Evolutionary conservation across 768 basidiomycete genomes (phyloP).

Genomic region (Omphalotus guepiniiformis): DNA sequence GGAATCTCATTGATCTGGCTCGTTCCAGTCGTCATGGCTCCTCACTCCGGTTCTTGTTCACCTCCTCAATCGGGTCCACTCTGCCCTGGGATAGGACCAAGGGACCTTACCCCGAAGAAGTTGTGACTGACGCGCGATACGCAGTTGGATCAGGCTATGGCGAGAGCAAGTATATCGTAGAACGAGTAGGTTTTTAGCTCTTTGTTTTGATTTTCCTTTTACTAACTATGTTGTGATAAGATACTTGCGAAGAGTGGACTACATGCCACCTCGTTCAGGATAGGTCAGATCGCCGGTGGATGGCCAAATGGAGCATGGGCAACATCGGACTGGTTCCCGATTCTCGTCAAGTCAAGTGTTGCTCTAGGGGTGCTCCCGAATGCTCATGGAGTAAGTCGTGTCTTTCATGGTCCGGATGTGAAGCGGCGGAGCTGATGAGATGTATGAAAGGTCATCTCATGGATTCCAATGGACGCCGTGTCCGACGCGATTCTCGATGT

Average conservation of each 20-base stretch:
- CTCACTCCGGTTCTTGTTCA: conserved; percentile 32
- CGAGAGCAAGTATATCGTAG: conserved; percentile 41
- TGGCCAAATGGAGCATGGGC: conserved; percentile 37
- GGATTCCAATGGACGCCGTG: conserved; percentile 39
- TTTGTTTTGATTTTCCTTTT: background rate
- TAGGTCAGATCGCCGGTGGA: conserved; percentile 44
- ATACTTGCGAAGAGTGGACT: conserved; percentile 36
- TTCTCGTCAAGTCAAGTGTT: conserved; percentile 32
- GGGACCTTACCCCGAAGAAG: conserved; percentile 30
- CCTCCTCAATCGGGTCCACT: conserved; percentile 35
- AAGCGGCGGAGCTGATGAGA: background rate
- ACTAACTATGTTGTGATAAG: conserved; percentile 12
- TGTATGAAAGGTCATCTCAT: conserved; percentile 30
- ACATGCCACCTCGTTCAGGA: conserved; percentile 33
- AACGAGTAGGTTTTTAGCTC: conserved; percentile 24
- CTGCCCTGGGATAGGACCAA: conserved; percentile 25
- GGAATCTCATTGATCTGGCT: conserved; percentile 41
- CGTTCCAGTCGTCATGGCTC: conserved; percentile 12
- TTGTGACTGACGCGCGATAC: conserved; percentile 24
- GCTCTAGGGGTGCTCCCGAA: conserved; percentile 24
- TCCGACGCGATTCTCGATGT: conserved; percentile 28
- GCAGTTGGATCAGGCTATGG: conserved; percentile 40
- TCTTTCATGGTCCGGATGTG: background rate
- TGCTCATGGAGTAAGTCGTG: conserved; percentile 28
- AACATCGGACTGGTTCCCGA: conserved; percentile 43